A percentile compares a stretch with the other conserved stretches of the same genome.
Conservation (phyloP, 2,329 filamentous ascomycete genomes). For the Xylogone sp. region DNA sequence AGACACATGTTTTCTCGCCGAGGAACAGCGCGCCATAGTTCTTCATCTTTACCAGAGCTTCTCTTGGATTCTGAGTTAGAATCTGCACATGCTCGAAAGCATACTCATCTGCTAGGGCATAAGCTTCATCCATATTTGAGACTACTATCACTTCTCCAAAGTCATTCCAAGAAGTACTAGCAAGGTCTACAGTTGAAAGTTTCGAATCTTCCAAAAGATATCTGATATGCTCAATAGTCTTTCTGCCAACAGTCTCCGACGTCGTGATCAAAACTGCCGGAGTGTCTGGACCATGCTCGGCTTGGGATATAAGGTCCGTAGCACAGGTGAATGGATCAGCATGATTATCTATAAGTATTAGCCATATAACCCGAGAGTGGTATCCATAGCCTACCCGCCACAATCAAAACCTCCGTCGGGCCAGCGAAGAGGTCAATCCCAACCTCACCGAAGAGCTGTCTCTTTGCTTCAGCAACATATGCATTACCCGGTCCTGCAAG, state of each 20-base stretch:
- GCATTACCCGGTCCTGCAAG: conserved; percentile 49
- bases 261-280: conserved; percentile 46
- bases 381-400: conserved; percentile 25
- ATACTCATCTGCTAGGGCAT: conserved; percentile 39
- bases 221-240: conserved; percentile 33
- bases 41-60: conserved; percentile 44
- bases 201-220: conserved; percentile 29
- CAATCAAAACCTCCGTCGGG: conserved; percentile 46
- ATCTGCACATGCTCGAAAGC: conserved; percentile 48
- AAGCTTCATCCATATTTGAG: conserved; percentile 36
- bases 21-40: conserved; percentile 46
- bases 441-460: conserved; percentile 47
- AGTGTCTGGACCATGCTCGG: conserved; percentile 46
- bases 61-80: conserved; percentile 38
- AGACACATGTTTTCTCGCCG: conserved; percentile 46
- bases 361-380: neutral
- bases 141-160: conserved; percentile 42
- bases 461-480: conserved; percentile 49
- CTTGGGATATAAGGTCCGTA: conserved; percentile 42
- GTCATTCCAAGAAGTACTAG: conserved; percentile 38
- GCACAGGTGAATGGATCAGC: conserved; percentile 41
- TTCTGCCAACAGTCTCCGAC: conserved; percentile 31
- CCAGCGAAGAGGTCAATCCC: conserved; percentile 50
- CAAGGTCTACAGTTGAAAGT: conserved; percentile 38
- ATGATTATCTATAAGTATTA: conserved; percentile 28